Evolutionary conservation across 257 asterid species (phyloP).

Genomic region (Phtheirospermum japonicum): DNA sequence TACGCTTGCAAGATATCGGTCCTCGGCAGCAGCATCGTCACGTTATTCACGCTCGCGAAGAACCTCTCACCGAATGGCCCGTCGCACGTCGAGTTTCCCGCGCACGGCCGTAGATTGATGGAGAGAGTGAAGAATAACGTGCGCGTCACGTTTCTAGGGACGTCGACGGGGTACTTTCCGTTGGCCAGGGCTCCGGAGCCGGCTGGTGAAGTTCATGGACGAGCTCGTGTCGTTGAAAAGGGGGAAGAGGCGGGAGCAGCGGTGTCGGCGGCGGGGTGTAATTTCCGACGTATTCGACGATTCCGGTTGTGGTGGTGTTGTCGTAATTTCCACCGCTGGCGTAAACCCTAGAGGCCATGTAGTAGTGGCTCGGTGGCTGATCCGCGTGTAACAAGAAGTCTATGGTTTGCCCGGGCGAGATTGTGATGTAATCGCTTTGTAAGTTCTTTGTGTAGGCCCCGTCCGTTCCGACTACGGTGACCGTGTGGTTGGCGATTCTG

Average conservation of each 20-base stretch:
- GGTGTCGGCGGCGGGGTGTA: constrained; percentile 35
- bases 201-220: constrained; percentile 27
- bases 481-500: constrained; percentile 39
- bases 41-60: constrained; percentile 51
- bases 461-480: constrained; percentile 61
- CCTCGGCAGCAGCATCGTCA: constrained; percentile 33
- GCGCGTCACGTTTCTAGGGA: constrained; percentile 36
- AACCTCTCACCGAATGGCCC: constrained; percentile 36
- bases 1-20: constrained; percentile 18
- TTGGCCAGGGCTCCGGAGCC: constrained; percentile 35
- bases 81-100: constrained; percentile 14
- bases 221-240: constrained; percentile 24
- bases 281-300: constrained; percentile 38
- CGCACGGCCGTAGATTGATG: constrained; percentile 39
- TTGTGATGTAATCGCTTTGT: constrained; percentile 34
- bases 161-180: constrained; percentile 31
- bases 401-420: constrained; percentile 63
- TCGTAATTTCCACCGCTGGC: constrained; percentile 17
- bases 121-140: constrained; percentile 37
- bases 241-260: constrained; percentile 35
- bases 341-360: constrained; percentile 55
- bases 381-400: constrained; percentile 51
- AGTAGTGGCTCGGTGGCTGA: constrained; percentile 46
- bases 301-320: constrained; percentile 45
- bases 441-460: constrained; percentile 49